Percentiles rank a stretch among this genome's conserved stretches.
Conservation (phyloP, 495 filamentous ascomycete genomes). For the Extremus antarcticus region DNA sequence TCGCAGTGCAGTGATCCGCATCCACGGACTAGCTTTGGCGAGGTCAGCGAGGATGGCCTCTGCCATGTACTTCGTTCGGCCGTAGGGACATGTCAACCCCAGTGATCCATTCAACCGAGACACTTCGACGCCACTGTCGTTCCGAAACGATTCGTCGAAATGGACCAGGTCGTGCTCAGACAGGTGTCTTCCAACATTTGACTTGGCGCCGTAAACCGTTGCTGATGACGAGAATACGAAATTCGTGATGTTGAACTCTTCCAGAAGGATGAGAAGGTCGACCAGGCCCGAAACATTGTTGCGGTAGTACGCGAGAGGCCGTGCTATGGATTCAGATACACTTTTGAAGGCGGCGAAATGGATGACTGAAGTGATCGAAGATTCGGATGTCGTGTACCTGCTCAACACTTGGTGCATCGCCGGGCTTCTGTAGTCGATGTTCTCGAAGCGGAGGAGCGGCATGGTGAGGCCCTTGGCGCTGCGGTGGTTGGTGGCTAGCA, state of each 20-base stretch:
- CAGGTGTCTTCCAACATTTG: constrained; percentile 37
- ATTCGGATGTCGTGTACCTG: constrained; percentile 21
- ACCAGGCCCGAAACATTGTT: constrained; percentile 59
- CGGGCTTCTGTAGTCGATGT: constrained; percentile 44
- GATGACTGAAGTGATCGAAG: constrained; percentile 49
- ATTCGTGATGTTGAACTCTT: constrained; percentile 49
- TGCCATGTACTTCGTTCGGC: constrained; percentile 55
- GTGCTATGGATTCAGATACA: constrained; percentile 41
- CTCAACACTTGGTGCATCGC: constrained; percentile 22
- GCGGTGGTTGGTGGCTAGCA: constrained; percentile 41
- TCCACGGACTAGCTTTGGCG: constrained; percentile 45
- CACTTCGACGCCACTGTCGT: constrained; percentile 27
- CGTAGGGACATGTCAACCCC: constrained; percentile 55
- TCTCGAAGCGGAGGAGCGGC: constrained; percentile 44
- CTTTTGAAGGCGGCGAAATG: constrained; percentile 56
- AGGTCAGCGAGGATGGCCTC: constrained; percentile 56
- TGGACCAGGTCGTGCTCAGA: constrained; percentile 52
- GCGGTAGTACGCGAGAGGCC: constrained; percentile 51
- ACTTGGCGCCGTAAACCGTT: constrained; percentile 51
- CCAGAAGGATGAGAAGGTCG: constrained; percentile 44
- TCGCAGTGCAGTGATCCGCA: constrained; percentile 50
- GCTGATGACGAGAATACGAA: constrained; percentile 58
- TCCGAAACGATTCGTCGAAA: constrained; percentile 31
- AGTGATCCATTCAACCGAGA: constrained; percentile 35
- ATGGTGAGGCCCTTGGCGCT: constrained; percentile 25